These are phyloP conservation scores for Solioccasus polychromus DNA, from an alignment of 768 basidiomycete genomes.

Conservation along the genomic window DNA sequence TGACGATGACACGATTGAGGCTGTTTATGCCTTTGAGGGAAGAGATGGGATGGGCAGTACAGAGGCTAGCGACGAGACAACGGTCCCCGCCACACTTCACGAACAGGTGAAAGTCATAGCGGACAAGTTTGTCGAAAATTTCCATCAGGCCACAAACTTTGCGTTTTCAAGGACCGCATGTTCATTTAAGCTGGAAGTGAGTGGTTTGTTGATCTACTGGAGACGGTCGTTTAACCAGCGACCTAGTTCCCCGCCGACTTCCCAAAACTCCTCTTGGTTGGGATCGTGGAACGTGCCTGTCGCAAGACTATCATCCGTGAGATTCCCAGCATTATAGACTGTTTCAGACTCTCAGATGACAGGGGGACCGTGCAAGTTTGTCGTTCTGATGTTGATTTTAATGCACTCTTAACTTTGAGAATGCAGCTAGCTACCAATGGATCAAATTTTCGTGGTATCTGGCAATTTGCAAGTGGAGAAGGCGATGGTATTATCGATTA, in stretches of 20 bases:
- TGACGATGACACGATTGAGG: conserved; percentile 59
- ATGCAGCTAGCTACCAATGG: conserved; percentile 82
- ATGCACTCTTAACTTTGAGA: neutral
- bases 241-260: conserved; percentile 81
- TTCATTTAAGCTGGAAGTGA: conserved; percentile 80
- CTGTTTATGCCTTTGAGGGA: conserved; percentile 51
- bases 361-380: conserved; percentile 50
- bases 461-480: conserved; percentile 61
- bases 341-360: conserved; percentile 61
- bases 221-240: neutral
- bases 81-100: conserved; percentile 32
- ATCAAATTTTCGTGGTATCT: conserved; percentile 88
- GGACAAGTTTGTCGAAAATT: conserved; percentile 51
- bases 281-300: conserved; percentile 87
- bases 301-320: conserved; percentile 83
- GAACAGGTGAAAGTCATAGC: conserved; percentile 44
- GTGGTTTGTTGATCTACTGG: conserved; percentile 23
- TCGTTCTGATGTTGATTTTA: neutral
- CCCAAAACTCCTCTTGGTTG: conserved; percentile 91
- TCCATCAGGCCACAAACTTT: conserved; percentile 71
- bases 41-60: conserved; percentile 37
- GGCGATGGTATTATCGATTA: conserved; percentile 67
- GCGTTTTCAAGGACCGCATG: conserved; percentile 64
- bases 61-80: conserved; percentile 20
- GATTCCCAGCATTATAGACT: conserved; percentile 84